Base-by-base conservation (phyloP, 2,329 filamentous ascomycete genomes). In the Aureobasidium sp. region DNA sequence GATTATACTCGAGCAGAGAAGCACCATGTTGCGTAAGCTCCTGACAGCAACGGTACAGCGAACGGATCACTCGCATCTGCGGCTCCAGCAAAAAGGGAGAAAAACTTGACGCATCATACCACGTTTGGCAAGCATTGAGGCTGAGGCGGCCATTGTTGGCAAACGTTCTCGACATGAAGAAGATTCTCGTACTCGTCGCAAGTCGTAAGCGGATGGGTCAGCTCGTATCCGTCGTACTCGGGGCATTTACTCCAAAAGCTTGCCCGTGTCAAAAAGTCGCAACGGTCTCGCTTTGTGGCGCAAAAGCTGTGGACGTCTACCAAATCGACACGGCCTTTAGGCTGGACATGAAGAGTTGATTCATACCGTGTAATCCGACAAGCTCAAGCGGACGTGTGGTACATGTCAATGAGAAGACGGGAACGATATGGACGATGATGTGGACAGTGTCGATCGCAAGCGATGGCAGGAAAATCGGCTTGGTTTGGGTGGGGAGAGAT, bases 81-180 rank as follows among this genome's bases (percentile, higher is more conserved):
- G 32, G 34, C 42, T 35, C 21, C 34, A 38, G 19, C 30, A 21
- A n/a, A n/a, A n/a, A n/a, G n/a, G 12, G 32, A 22, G 38, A 38
- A 29, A 16, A 19, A 11, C 11, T 24, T n/a, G 45, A 49, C 32
- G 17, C 32, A 49, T 39, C 32, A 49, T 49, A 49, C 45, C 45
- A 35, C 12, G 32, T 30, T 27, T 5, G 45, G 45, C n/a, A 49
- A 49, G 4, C 10, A n/a, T 11, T 38, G 34, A 38, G 45, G 45
- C 45, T 39, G 45, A 47, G 25, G 21, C 42, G 30, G 3, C 14
- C n/a, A 14, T 29, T 6, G 12, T 29, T 29, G 27, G 27, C 27
- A 19, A 34, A 19, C 4, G 29, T 16, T 21, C 6, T 4, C 12
- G 17, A 29, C 3, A 34, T 21, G 27, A 30, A 35, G 32, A 48